phyloP scores from a whole-genome alignment of 345 rosid genomes.

The Populus ilicifolia region DNA sequence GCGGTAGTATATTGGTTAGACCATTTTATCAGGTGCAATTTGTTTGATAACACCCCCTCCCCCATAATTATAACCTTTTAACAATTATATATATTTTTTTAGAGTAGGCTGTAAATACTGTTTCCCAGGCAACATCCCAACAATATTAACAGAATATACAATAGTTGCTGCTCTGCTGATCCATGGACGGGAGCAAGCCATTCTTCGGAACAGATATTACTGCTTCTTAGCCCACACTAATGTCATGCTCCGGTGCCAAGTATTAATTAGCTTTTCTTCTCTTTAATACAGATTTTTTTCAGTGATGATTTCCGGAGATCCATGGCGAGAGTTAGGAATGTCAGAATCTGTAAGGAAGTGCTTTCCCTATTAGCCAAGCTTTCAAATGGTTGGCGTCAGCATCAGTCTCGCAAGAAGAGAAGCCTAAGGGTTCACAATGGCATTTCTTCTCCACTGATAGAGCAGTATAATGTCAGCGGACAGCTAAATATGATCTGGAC shows the following conservation, averaged over 20 bases:
- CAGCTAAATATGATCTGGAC: constrained; percentile 33
- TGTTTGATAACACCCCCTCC: too few species aligned
- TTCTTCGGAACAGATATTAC: too few species aligned
- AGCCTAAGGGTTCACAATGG: background rate
- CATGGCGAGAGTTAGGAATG: constrained; percentile 13
- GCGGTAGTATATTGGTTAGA: too few species aligned
- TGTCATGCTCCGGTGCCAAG: background rate
- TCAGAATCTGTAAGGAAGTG: constrained; percentile 13
- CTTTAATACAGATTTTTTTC: constrained; percentile 18
- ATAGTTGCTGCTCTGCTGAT: too few species aligned
- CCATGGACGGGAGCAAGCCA: too few species aligned
- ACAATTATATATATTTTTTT: too few species aligned
- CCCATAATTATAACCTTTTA: too few species aligned
- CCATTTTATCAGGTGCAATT: too few species aligned
- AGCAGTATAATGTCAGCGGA: constrained; percentile 9
- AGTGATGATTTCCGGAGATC: constrained; percentile 27
- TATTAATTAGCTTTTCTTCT: background rate
- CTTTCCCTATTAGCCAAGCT: constrained; percentile 24
- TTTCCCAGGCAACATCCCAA: too few species aligned
- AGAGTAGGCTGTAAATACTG: too few species aligned
- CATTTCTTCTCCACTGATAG: constrained; percentile 1
- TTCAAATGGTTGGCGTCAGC: constrained; percentile 30
- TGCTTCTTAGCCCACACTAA: background rate
- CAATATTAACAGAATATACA: too few species aligned
- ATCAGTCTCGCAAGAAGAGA: background rate